These are phyloP conservation scores for Saccharomycopsis guyanensis DNA, from an alignment of 805 yeast genomes.

Conservation along the genomic window DNA sequence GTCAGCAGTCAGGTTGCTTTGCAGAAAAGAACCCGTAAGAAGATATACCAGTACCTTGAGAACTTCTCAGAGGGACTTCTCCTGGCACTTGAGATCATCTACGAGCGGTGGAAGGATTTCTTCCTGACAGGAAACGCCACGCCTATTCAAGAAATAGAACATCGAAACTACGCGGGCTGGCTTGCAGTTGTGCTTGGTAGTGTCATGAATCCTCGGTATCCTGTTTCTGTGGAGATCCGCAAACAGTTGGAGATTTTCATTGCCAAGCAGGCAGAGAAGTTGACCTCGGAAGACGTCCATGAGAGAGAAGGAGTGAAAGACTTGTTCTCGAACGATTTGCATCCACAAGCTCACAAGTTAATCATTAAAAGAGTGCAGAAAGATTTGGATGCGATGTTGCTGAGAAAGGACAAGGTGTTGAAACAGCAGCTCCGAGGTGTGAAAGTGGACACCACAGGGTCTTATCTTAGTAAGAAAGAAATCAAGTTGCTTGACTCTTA, in stretches of 20 bases:
- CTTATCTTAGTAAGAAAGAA: neutral
- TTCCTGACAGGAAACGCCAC: neutral
- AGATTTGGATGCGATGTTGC: constrained; percentile 35
- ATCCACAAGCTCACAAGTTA: constrained; percentile 32
- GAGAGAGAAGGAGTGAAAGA: constrained; percentile 64
- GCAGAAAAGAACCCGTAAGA: constrained; percentile 56
- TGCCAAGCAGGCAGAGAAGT: constrained; percentile 35
- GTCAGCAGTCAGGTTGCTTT: constrained; percentile 58
- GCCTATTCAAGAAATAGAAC: constrained; percentile 4
- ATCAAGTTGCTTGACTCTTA: constrained; percentile 13
- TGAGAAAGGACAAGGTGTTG: constrained; percentile 10
- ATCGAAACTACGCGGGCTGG: constrained; percentile 60
- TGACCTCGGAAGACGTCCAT: constrained; percentile 42
- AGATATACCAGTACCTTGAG: constrained; percentile 23
- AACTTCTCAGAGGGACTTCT: constrained; percentile 24
- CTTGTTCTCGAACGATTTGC: constrained; percentile 56
- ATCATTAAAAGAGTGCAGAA: constrained; percentile 8
- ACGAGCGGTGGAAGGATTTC: constrained; percentile 26
- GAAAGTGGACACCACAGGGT: neutral
- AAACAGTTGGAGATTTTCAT: constrained; percentile 29
- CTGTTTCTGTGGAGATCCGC: neutral
- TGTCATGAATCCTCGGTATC: constrained; percentile 2
- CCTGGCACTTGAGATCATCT: constrained; percentile 31
- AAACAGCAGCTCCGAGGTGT: neutral
- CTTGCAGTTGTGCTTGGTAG: constrained; percentile 64